A percentile compares a stretch with the other conserved stretches of the same genome.
Conservation (phyloP, 1,139 yeast species). For the Blastobotrys arbuscula region DNA sequence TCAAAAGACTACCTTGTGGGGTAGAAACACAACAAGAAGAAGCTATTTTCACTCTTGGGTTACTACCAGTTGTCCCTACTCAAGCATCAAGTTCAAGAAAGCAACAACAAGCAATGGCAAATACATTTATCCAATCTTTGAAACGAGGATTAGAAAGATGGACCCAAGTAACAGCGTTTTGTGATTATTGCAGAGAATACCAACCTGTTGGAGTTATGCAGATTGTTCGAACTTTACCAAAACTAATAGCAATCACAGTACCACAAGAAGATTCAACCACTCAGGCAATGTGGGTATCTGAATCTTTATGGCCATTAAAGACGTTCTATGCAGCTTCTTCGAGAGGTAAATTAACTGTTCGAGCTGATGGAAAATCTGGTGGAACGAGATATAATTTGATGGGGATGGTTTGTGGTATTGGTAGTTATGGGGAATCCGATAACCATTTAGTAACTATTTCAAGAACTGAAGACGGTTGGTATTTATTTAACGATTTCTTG, state of each 20-base stretch:
- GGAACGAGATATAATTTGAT: slow-evolving; percentile 28
- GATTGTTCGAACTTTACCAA: slow-evolving; percentile 53
- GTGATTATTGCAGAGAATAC: slow-evolving; percentile 43
- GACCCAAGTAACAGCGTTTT: slow-evolving; percentile 44
- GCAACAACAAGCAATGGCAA: slow-evolving; percentile 4
- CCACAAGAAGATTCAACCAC: slow-evolving; percentile 11
- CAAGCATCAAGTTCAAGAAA: not conserved
- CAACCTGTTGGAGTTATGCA: slow-evolving; percentile 40
- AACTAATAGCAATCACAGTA: slow-evolving; percentile 51
- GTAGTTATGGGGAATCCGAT: slow-evolving; percentile 26
- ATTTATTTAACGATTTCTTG: slow-evolving; percentile 82
- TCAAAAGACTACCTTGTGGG: slow-evolving; percentile 21
- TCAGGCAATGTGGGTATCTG: slow-evolving; percentile 6
- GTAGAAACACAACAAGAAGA: slow-evolving; percentile 12
- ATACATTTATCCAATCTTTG: slow-evolving; percentile 4
- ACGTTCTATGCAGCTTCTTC: slow-evolving; percentile 18
- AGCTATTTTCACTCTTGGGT: slow-evolving; percentile 1
- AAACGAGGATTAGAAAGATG: slow-evolving; percentile 39
- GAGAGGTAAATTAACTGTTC: slow-evolving; percentile 14
- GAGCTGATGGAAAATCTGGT: slow-evolving; percentile 11
- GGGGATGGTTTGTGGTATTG: slow-evolving; percentile 38
- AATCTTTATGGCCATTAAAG: slow-evolving; percentile 22
- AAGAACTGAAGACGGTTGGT: slow-evolving; percentile 53
- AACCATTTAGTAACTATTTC: slow-evolving; percentile 39
- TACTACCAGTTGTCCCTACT: slow-evolving; percentile 5